These are phyloP conservation scores for Barnettozyma sp. DNA, from an alignment of 805 yeast species.

Conservation along the genomic window DNA sequence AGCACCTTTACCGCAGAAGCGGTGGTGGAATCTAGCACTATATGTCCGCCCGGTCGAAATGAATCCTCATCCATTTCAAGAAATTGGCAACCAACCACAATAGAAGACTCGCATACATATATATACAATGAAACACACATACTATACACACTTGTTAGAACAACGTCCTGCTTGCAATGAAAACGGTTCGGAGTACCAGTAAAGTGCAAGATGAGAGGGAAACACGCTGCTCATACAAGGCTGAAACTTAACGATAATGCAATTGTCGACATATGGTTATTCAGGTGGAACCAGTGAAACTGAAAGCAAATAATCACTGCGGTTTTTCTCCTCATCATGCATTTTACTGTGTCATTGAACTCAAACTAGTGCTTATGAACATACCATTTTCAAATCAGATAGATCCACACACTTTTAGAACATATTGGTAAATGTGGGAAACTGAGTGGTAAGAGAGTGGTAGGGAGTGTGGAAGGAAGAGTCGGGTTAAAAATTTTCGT, in stretches of 20 bases:
- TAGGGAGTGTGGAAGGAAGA: too few species aligned
- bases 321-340: not conserved
- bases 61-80: constrained; percentile 19
- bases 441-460: too few species aligned
- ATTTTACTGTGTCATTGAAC: too few species aligned
- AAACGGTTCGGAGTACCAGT: too few species aligned
- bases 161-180: too few species aligned
- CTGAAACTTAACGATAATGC: constrained; percentile 54
- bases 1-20: constrained; percentile 37
- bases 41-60: constrained; percentile 49
- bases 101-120: too few species aligned
- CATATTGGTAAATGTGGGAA: too few species aligned
- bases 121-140: too few species aligned
- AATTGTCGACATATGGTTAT: constrained; percentile 44
- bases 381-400: constrained; percentile 2
- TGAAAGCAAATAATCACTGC: constrained; percentile 17
- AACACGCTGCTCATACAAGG: constrained; percentile 45
- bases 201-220: not conserved
- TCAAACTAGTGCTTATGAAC: too few species aligned
- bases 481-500: not conserved
- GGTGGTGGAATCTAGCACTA: constrained; percentile 28
- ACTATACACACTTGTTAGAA: too few species aligned
- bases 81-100: too few species aligned
- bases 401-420: too few species aligned
- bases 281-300: constrained; percentile 56